Evolutionary conservation across 169 alveolate species (phyloP).

Genomic region (Eimeria acervulina): DNA sequence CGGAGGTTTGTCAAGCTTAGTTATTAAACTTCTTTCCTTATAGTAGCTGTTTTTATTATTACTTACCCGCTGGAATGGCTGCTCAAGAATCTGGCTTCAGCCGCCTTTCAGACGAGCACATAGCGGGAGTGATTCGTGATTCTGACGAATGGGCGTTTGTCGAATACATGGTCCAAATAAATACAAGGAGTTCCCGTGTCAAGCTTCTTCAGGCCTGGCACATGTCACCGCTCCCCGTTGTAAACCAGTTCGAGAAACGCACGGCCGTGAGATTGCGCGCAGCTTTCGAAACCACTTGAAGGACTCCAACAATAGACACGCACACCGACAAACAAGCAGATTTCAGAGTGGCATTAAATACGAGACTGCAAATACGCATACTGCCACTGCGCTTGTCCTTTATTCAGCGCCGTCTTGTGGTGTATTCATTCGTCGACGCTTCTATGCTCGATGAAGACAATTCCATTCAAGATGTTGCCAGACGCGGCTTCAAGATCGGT

Average conservation of each 20-base stretch:
- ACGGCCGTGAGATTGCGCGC: constrained; percentile 69
- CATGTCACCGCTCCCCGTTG: constrained; percentile 71
- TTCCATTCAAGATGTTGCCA: constrained; percentile 92
- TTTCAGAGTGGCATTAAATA: not conserved
- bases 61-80: constrained; percentile 4
- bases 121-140: constrained; percentile 70
- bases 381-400: not conserved
- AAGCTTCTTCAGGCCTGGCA: constrained; percentile 83
- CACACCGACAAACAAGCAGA: constrained; percentile 33
- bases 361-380: not conserved
- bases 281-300: constrained; percentile 37
- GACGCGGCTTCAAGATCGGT: constrained; percentile 92
- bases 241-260: constrained; percentile 71
- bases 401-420: constrained; percentile 88
- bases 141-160: constrained; percentile 81
- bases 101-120: constrained; percentile 57
- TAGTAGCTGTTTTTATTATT: not conserved
- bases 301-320: constrained; percentile 29
- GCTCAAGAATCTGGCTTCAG: constrained; percentile 53
- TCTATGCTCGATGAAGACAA: constrained; percentile 91
- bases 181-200: constrained; percentile 80
- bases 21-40: not conserved
- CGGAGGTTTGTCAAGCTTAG: not conserved
- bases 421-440: constrained; percentile 92
- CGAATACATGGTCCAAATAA: constrained; percentile 80